phyloP scores from a whole-genome alignment of 2,329 filamentous ascomycete species.

The Diaporthe citri region DNA sequence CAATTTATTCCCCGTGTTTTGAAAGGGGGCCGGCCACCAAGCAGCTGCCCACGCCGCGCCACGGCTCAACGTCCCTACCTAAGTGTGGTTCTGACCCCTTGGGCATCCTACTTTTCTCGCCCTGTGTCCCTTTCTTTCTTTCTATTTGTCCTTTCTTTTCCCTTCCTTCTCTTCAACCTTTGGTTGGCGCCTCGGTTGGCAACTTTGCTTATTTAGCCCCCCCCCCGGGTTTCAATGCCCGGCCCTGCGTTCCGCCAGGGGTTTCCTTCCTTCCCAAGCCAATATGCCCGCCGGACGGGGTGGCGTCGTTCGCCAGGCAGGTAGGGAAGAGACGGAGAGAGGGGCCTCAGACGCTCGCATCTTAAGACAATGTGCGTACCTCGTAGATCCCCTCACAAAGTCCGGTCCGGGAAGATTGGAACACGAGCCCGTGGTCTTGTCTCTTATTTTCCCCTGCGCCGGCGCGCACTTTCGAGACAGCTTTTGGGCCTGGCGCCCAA shows the following conservation, averaged over 20 bases:
- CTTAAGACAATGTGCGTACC: not conserved
- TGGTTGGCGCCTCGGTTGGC: constrained; percentile 5
- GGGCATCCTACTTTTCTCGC: not conserved
- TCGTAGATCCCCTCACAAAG: constrained; percentile 1
- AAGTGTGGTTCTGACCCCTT: constrained; percentile 18
- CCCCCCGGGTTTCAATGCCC: constrained; percentile 12
- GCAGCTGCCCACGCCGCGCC: constrained; percentile 10
- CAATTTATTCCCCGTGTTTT: constrained; percentile 15
- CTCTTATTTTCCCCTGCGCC: not conserved
- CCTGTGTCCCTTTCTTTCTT: not conserved
- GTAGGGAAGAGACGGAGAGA: not conserved
- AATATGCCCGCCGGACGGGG: not conserved
- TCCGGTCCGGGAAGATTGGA: constrained; percentile 14
- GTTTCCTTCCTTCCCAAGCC: not conserved
- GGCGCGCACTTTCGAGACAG: constrained; percentile 20
- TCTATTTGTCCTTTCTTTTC: not conserved
- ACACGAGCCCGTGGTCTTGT: constrained; percentile 20
- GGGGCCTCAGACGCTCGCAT: not conserved
- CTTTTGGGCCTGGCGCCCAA: constrained; percentile 25
- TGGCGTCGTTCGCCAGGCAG: not conserved
- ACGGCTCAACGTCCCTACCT: constrained; percentile 28
- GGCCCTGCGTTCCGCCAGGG: constrained; percentile 16
- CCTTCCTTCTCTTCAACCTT: not conserved
- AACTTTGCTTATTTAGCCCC: constrained; percentile 26
- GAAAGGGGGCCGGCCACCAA: not conserved